Evolutionary conservation across 768 basidiomycete genomes (phyloP), one percentile per base, ranked within the genome.

Genomic region (Lentinula lateritia): DNA sequence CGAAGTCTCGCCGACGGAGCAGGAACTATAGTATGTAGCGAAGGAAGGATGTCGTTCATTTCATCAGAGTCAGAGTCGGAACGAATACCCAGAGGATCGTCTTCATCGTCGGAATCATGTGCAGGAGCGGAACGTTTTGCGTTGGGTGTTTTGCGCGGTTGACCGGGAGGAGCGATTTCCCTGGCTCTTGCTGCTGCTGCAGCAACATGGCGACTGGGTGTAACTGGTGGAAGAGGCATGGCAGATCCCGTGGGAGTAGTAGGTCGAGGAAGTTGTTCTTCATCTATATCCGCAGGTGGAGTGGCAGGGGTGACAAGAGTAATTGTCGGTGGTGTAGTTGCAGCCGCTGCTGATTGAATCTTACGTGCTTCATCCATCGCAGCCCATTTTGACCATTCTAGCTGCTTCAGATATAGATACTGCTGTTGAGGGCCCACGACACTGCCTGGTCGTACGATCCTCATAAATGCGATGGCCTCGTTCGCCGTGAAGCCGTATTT

Each of bases 401-500:
- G 74, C 69, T 97, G 94, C 76, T 95, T 95, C 69, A 93, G 84
- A 70, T 95, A 95, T 84, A 97, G 87, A 71, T 92, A 97, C 72
- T 97, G 94, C 70, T 94, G 93, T 66, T 94, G 92, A 18, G 92
- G 92, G 12, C 93, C 93, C 55, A 95, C 93, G 48, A 95, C 93
- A 61, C 89, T 90, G 6, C 95, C 96, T 2, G 97, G 97, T 50
- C 97, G 87, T 60, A 97, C 88, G 66, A 99, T 93, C 18, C 97
- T 89, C 97, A 98, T 98, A 74, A 95, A 98, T 0, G 90, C 97
- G 61, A 98, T 98, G 5, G 90, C 97, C 75, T 98, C 93, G 55
- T 88, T 84, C 1, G 96, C 96, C 16, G 95, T 93, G 72, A 99
- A 99, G 20, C 92, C 93, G 68, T 98, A 96, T 74, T 98, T 98